These are phyloP conservation scores for Agapanthus africanus DNA, from an alignment of 106 monocot genomes.

Conservation along the genomic window DNA sequence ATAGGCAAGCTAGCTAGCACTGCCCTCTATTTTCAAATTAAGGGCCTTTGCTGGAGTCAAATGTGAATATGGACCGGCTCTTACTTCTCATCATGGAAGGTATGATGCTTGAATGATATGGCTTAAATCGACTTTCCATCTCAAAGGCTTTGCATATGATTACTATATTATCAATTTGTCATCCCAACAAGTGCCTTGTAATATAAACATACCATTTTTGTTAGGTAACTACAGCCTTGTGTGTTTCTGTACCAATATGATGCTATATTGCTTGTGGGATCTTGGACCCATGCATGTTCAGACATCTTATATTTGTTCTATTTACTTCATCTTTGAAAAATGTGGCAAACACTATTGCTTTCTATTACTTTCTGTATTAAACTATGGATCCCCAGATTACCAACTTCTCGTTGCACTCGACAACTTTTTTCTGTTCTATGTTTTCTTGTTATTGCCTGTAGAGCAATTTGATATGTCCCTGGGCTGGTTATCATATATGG, in stretches of 20 bases:
- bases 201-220: background rate
- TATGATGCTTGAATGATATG: background rate
- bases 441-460: too few species aligned
- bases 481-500: too few species aligned
- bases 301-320: background rate
- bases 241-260: background rate
- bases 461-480: too few species aligned
- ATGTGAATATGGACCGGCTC: background rate
- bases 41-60: background rate
- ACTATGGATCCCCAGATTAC: background rate
- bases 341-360: background rate
- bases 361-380: background rate
- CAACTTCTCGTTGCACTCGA: background rate
- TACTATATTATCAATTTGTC: conserved; percentile 4
- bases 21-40: too few species aligned
- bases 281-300: background rate
- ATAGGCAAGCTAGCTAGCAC: background rate
- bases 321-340: background rate
- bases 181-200: background rate
- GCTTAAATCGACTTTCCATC: background rate
- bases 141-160: background rate
- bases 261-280: too few species aligned
- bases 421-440: background rate
- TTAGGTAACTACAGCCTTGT: background rate
- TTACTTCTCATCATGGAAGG: background rate